Conservation (phyloP, 208 protist species). For the Crithidia thermophila region DNA sequence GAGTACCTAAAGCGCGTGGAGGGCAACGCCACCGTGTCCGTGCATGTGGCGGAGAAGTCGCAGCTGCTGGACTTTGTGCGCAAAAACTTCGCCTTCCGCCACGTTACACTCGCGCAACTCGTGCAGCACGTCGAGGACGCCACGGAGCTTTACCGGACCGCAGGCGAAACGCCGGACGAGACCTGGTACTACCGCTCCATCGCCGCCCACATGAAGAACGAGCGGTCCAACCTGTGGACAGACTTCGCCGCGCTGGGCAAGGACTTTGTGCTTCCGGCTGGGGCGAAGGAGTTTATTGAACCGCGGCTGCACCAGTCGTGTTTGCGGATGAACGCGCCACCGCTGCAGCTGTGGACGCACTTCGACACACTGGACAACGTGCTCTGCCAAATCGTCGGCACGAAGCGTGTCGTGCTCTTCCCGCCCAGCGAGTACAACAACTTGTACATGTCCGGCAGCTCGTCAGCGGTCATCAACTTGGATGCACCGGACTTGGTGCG, state of each 20-base stretch:
- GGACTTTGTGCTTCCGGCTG: constrained; percentile 78
- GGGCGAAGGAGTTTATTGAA: constrained; percentile 46
- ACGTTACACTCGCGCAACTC: constrained; percentile 72
- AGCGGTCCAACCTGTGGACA: constrained; percentile 81
- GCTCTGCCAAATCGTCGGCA: constrained; percentile 91
- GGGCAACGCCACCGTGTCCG: constrained; percentile 60
- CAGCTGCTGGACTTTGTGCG: constrained; percentile 88
- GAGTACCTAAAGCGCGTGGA: constrained; percentile 63
- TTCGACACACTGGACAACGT: constrained; percentile 95
- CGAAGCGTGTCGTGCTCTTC: constrained; percentile 91
- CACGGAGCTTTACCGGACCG: constrained; percentile 14
- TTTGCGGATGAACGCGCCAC: constrained; percentile 86
- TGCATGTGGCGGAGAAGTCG: constrained; percentile 68
- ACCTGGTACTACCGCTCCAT: constrained; percentile 90
- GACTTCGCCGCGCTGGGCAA: constrained; percentile 71
- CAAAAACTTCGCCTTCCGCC: constrained; percentile 90
- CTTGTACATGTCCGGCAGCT: constrained; percentile 91
- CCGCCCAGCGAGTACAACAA: constrained; percentile 87
- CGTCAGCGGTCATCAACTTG: constrained; percentile 84
- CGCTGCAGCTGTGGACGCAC: constrained; percentile 94
- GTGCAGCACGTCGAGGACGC: constrained; percentile 61
- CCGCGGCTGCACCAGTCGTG: constrained; percentile 84
- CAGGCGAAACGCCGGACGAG: constrained; percentile 32
- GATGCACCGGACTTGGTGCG: constrained; percentile 70
- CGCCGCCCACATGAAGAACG: constrained; percentile 84